Evolutionary conservation across 305 asterid species (phyloP).

Genomic region (Salvia sclarea): DNA sequence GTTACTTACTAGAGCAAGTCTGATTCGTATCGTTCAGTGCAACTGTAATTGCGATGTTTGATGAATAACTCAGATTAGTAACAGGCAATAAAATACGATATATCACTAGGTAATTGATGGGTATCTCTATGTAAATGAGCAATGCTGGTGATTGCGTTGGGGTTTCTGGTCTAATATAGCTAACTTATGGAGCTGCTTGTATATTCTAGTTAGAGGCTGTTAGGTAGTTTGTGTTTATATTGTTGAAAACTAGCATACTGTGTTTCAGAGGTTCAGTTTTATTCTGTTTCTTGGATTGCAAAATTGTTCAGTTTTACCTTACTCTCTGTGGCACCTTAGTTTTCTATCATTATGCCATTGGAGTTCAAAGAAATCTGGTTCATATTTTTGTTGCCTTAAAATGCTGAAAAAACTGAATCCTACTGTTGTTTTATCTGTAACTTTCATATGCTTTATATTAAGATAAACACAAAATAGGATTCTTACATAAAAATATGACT

Average conservation of each 20-base stretch:
- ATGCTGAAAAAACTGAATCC: slow-evolving; percentile 26
- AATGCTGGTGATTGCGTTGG: slow-evolving; percentile 6
- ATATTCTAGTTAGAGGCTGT: background rate
- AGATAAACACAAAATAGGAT: background rate
- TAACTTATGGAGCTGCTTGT: no score
- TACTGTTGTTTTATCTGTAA: slow-evolving; percentile 13
- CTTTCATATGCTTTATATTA: background rate
- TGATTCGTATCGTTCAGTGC: background rate
- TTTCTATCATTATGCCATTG: background rate
- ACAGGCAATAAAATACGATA: background rate
- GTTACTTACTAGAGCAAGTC: slow-evolving; percentile 8
- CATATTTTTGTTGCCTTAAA: slow-evolving; percentile 19
- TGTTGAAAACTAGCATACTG: background rate
- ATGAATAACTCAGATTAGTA: slow-evolving; percentile 3
- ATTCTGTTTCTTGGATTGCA: background rate
- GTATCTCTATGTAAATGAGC: background rate
- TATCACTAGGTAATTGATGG: background rate
- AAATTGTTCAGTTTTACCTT: background rate
- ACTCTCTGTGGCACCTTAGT: slow-evolving; percentile 6
- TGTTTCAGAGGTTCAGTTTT: background rate
- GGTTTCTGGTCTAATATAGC: background rate
- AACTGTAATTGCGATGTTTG: background rate
- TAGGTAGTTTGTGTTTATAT: background rate
- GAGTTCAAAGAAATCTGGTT: slow-evolving; percentile 13
- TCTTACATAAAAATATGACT: slow-evolving; percentile 21